Percentiles rank a stretch among this genome's conserved stretches.
These are phyloP conservation scores for Magnusiomyces fungicola DNA, from an alignment of 1,139 yeast species.

Conservation along the genomic window DNA sequence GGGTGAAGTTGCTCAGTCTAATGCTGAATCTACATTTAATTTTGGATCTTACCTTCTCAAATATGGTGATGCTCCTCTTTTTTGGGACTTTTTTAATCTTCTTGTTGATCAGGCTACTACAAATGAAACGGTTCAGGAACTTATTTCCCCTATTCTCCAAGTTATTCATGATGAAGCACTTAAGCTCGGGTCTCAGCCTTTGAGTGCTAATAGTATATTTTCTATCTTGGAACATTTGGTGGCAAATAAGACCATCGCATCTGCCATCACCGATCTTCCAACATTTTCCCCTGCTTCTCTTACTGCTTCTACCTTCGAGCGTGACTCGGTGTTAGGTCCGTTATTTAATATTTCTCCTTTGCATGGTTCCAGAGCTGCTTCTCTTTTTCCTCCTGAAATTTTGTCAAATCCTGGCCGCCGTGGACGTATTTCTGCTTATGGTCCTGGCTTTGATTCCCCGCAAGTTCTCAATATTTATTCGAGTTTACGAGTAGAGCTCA, in stretches of 20 bases:
- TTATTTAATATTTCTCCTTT: constrained; percentile 70
- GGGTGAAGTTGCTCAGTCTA: constrained; percentile 6
- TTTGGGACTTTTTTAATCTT: constrained; percentile 49
- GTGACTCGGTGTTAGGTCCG: constrained; percentile 66
- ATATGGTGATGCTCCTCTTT: neutral
- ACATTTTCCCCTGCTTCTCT: constrained; percentile 40
- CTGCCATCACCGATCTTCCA: constrained; percentile 49
- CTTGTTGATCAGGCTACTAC: constrained; percentile 53
- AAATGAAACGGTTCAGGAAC: constrained; percentile 57
- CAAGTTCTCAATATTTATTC: constrained; percentile 16
- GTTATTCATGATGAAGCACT: constrained; percentile 12
- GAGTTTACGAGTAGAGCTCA: constrained; percentile 1
- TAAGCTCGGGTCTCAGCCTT: constrained; percentile 15
- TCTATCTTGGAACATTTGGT: constrained; percentile 55
- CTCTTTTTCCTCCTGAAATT: constrained; percentile 5
- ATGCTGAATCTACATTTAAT: neutral
- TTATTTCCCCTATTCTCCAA: constrained; percentile 43
- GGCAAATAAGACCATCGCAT: constrained; percentile 54
- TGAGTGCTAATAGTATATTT: constrained; percentile 45
- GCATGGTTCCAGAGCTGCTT: constrained; percentile 29
- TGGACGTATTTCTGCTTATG: constrained; percentile 3
- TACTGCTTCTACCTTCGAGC: constrained; percentile 47
- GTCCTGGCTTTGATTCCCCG: neutral
- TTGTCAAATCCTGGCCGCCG: constrained; percentile 4
- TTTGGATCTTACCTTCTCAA: neutral